Conservation (phyloP, 805 yeast genomes). For the Isabelozyma gotoi region DNA sequence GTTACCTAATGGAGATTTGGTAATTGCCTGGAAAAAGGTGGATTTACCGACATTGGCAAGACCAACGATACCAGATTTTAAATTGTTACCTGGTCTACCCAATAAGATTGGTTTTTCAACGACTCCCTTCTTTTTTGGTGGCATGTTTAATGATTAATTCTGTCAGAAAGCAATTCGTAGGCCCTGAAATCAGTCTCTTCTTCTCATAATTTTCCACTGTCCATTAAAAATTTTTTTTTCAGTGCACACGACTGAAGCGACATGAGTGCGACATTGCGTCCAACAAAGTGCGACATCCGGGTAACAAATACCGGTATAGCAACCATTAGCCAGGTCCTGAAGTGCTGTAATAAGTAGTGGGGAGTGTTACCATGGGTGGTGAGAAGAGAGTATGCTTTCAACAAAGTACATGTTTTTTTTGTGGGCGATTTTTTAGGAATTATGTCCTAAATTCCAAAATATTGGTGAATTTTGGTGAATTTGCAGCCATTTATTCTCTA, state of each 20-base stretch:
- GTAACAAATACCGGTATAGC: neutral
- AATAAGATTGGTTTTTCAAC: conserved; percentile 71
- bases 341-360: too few relatives aligned
- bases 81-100: conserved; percentile 68
- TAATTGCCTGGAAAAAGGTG: conserved; percentile 95
- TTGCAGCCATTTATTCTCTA: too few relatives aligned
- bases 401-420: too few relatives aligned
- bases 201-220: conserved; percentile 1
- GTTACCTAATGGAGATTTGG: conserved; percentile 87
- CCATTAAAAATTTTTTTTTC: neutral
- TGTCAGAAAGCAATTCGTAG: neutral
- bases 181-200: neutral
- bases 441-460: too few relatives aligned
- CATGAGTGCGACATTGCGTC: neutral
- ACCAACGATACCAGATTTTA: conserved; percentile 82
- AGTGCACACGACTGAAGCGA: neutral
- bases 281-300: neutral
- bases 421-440: too few relatives aligned
- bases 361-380: too few relatives aligned
- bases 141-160: conserved; percentile 46
- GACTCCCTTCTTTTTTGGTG: conserved; percentile 68
- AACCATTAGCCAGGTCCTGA: neutral
- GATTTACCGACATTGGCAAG: conserved; percentile 95
- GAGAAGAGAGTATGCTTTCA: too few relatives aligned
- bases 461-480: too few relatives aligned